These are phyloP conservation scores for Amanita subjunquillea DNA, from an alignment of 768 basidiomycete species.

Conservation along the genomic window DNA sequence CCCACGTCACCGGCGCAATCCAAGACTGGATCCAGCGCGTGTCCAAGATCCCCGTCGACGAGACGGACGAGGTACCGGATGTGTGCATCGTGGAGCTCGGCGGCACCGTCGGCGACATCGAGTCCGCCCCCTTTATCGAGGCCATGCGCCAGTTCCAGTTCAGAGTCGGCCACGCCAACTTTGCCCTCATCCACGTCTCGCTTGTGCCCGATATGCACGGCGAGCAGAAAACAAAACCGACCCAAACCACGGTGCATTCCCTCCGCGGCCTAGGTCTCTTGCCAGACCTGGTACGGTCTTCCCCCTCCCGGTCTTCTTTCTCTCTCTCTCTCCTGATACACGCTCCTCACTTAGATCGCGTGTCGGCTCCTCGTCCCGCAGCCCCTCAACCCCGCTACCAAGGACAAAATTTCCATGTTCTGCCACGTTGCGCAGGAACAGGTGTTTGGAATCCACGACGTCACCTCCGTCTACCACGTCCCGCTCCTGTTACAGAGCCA, in stretches of 20 bases:
- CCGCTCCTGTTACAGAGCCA: slow-evolving; percentile 87
- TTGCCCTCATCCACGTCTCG: slow-evolving; percentile 93
- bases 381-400: slow-evolving; percentile 76
- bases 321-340: neutral
- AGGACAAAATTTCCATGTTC: slow-evolving; percentile 98
- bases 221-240: slow-evolving; percentile 98
- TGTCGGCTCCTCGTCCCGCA: slow-evolving; percentile 78
- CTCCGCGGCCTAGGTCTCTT: slow-evolving; percentile 85
- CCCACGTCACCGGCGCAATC: slow-evolving; percentile 92
- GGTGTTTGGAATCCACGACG: slow-evolving; percentile 93
- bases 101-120: slow-evolving; percentile 97
- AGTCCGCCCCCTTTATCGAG: slow-evolving; percentile 96
- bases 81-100: slow-evolving; percentile 99
- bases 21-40: slow-evolving; percentile 99
- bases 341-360: slow-evolving; percentile 55
- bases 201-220: slow-evolving; percentile 98
- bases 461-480: slow-evolving; percentile 95
- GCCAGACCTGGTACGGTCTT: slow-evolving; percentile 71
- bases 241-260: slow-evolving; percentile 93
- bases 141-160: slow-evolving; percentile 99
- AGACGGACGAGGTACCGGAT: slow-evolving; percentile 87
- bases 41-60: slow-evolving; percentile 88
- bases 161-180: slow-evolving; percentile 92
- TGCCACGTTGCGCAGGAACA: slow-evolving; percentile 88
- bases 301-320: neutral